Evolutionary conservation across 176 grass and related monocot genomes (phyloP), one percentile per base, ranked within the genome.

Genomic region (Pontederia crassipes): DNA sequence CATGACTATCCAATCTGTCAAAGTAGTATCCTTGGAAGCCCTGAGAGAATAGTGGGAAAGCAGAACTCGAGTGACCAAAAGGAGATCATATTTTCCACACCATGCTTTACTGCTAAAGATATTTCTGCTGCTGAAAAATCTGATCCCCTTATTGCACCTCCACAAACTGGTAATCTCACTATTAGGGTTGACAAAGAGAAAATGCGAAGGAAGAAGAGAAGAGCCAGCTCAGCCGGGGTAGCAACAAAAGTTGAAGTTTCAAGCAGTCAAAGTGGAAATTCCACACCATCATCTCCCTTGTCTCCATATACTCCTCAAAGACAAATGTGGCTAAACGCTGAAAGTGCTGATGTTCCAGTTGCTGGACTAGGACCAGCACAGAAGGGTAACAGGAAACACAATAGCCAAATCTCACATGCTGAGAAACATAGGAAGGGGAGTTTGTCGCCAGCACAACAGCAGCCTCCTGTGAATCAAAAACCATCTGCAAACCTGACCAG

Each of bases 221-320:
- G 69, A 70, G 59, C 65, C 28, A 73, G 65, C 35, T 73, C 66
- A 64, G 54, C 66, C 13, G 85, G 80, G 74, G 77, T 83, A 28
- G 78, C 79, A 57, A 52, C 77, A 17, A 98, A 92, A 63, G 73
- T 88, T 69, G 93, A 98, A 79, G 93, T 76, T 78, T 98, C 93
- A 51, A 98, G 93, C 59, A 98, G 87, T 78, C 87, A 92, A 67
- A 92, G 93, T 27, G 78, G 81, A 64, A 98, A 88, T 74, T 98
- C 93, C 24, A 98, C 83, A 20, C 81, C 93, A 45, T 79, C 83
- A 55, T 97, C 93, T 8, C 84, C 87, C 46, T 54, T 92, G 46
- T 92, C 92, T 14, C 73, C 88, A 49, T 75, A 73, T 16, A 54
- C 72, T 48, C 80, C 74, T 57, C 87, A 73, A 87, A 98, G 83